These are phyloP conservation scores for Penicillium psychrosexuale DNA, from an alignment of 2,329 filamentous ascomycete species.

Conservation along the genomic window DNA sequence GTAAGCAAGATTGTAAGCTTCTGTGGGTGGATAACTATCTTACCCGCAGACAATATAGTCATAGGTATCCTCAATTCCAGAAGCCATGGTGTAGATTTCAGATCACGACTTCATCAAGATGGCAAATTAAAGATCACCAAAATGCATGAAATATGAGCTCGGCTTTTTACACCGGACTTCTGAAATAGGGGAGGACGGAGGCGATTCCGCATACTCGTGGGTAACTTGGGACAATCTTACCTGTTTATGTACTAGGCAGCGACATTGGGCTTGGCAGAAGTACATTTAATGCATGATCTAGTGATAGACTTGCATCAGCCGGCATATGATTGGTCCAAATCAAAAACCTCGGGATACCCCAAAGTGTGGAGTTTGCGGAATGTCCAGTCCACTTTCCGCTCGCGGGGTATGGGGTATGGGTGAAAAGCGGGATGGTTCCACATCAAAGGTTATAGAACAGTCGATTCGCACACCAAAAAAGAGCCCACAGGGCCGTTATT, in stretches of 20 bases:
- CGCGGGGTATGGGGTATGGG: neutral
- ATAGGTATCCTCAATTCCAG: constrained; percentile 13
- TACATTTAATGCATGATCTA: neutral
- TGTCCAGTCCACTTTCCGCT: neutral
- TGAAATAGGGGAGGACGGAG: neutral
- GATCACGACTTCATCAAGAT: neutral
- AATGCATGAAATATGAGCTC: neutral
- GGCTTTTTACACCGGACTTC: neutral
- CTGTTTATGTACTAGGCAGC: neutral
- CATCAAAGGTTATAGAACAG: neutral
- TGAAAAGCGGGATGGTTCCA: neutral
- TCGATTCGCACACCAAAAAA: too few species aligned
- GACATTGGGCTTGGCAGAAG: too few species aligned
- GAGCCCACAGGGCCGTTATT: too few species aligned
- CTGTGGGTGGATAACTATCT: constrained; percentile 2
- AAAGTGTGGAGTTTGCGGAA: neutral
- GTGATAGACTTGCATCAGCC: neutral
- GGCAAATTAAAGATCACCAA: neutral
- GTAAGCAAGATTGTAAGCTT: neutral
- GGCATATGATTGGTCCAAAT: neutral
- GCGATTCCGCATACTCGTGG: neutral
- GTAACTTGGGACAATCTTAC: neutral
- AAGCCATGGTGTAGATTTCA: constrained; percentile 14
- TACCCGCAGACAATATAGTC: constrained; percentile 36
- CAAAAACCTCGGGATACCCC: neutral